Base-by-base conservation (phyloP, 2,329 filamentous ascomycete genomes). In the Boeremia lycopersici region DNA sequence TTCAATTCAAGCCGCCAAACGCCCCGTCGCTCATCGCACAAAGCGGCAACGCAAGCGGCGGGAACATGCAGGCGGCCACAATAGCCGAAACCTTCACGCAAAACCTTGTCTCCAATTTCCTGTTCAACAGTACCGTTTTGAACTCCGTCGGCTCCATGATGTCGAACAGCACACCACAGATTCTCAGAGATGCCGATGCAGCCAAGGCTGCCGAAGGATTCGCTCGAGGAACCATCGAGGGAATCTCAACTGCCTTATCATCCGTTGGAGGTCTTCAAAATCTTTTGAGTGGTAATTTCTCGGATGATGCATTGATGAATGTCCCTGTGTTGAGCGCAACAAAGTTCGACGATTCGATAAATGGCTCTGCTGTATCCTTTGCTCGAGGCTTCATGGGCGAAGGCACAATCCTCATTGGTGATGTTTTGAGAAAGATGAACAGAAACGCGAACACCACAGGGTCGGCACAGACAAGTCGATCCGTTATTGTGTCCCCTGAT, bases 181-280 rank as follows among this genome's bases (percentile, higher is more conserved):
- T 60, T 1, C 46, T 63, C 3, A 53, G 49, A 13, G 43, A 48
- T 28, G 23, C 64, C 1, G 50, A 67, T 4, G 12, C 53, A 1
- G 59, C 68, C 1, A 67, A 67, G 25, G 64, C 57, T 12, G 64
- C 64, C 2, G 69, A 72, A 45, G 69, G 69, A 6, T 59, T 69
- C 11, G 69, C 62, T 8, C 58, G 69, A 41, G 69, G 69, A 7
- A 45, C 64, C 0, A 59, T 70, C 9, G 69, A 71, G 50, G 69
- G 69, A 3, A 34, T 62, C 15, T 35, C 70, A 8, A 63, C 56
- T 38, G 69, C 65, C 1, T 45, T 70, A 7, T 67, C 65, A 0
- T 61, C 60, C 26, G 60, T 63, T n/a, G 69, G 69, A 12, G 69
- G 69, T 1, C 31, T 70, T 6, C 48, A 67, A 25, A 70, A 70